Conservation (phyloP, 192 early-diverging fungal genomes). For the Pecoramyces ruminantium region DNA sequence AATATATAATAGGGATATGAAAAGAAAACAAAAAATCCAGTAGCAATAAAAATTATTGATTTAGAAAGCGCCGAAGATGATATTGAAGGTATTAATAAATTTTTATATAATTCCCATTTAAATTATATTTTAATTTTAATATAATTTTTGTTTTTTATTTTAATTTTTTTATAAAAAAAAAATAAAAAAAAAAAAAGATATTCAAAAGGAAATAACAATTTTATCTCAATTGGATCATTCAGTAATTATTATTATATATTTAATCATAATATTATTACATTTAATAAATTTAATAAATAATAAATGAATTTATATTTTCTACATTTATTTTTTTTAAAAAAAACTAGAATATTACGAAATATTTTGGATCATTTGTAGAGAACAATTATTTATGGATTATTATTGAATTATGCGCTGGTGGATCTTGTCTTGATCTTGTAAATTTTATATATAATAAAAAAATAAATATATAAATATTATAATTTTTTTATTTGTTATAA, state of each 20-base stretch:
- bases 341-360: constrained; percentile 20
- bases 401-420: constrained; percentile 64
- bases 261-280: too few relatives aligned
- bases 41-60: constrained; percentile 97
- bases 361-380: constrained; percentile 62
- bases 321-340: background rate
- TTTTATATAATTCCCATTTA: too few relatives aligned
- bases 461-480: too few relatives aligned
- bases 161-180: too few relatives aligned
- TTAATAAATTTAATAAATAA: too few relatives aligned
- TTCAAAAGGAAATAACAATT: constrained; percentile 92
- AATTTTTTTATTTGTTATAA: too few relatives aligned
- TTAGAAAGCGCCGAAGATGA: constrained; percentile 32
- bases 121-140: too few relatives aligned
- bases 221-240: constrained; percentile 68
- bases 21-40: constrained; percentile 41
- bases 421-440: constrained; percentile 83
- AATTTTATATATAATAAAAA: too few relatives aligned
- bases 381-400: background rate
- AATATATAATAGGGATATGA: constrained; percentile 38
- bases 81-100: background rate
- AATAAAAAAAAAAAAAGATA: constrained; percentile 93
- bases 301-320: background rate
- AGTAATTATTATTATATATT: background rate
- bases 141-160: too few relatives aligned